Base-by-base conservation (phyloP, 2,329 filamentous ascomycete species). In the Samsoniella hepiali region DNA sequence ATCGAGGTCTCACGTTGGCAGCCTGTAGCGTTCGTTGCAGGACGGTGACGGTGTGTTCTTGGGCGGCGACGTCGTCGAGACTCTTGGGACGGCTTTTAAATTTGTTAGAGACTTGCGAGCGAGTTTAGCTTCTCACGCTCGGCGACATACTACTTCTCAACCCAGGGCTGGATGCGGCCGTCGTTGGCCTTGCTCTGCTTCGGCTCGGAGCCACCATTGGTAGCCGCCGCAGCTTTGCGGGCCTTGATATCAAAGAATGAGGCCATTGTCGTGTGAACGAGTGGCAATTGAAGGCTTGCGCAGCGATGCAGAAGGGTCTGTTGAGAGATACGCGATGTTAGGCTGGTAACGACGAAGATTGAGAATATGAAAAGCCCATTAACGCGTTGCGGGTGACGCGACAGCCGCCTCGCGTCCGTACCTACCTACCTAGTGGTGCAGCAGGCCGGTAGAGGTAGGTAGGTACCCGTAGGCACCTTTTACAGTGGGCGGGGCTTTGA, bases 241-340 rank as follows among this genome's bases (percentile, higher is more conserved):
- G 94, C 94, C 78, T 96, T 97, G 71, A 97, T 84, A 75, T 96
- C 94, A 78, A 99, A 99, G 77, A 99, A 99, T 74, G 86, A 93
- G 57, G 92, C 87, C 90, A 97, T 96, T 55, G 11, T 17, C 27
- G 55, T 27, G 8, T 27, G 3, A 17, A 15, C 13, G 7, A 27
- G 47, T 45, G 34, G 45, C 44, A 8, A 5, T 42, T 29, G 11
- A 40, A n/a, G 34, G 22, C 34, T 34, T 17, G 44, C 15, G 22
- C 22, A 40, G 57, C 57, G 29, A 38, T 50, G 31, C 11, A 38
- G 15, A 11, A 8, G 2, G 34, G 11, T 31, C 2, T 31, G 45
- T 45, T 27, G 49, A 31, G 40, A 17, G 10, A 31, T 31, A 22
- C 9, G 45, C 31, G 38, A 45, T 3, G 51, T 40, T 45, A 15